Evolutionary conservation across 2,329 filamentous ascomycete genomes (phyloP).

Genomic region (Mycogone perniciosa): DNA sequence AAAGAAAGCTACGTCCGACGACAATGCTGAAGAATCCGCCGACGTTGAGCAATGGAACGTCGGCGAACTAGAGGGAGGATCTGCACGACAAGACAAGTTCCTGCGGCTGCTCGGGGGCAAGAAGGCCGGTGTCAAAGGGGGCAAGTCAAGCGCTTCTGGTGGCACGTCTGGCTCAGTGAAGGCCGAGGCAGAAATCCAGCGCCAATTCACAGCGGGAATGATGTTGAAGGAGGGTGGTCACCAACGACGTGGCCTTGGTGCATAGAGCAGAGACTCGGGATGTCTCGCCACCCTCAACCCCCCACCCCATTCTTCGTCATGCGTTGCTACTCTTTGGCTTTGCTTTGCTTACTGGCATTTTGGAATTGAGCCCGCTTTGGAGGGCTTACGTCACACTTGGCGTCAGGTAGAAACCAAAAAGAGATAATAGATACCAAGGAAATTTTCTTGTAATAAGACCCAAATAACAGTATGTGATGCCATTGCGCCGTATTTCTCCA

Average conservation of each 20-base stretch:
- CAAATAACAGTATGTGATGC: constrained; percentile 12
- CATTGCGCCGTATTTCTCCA: constrained; percentile 24
- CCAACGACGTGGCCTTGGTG: constrained; percentile 47
- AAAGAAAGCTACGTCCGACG: constrained; percentile 20
- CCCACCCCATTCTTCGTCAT: neutral
- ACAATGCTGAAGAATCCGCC: constrained; percentile 16
- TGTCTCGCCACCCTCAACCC: too few relatives aligned
- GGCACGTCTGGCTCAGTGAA: constrained; percentile 30
- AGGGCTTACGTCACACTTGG: constrained; percentile 16
- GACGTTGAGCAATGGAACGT: constrained; percentile 47
- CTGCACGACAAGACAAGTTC: constrained; percentile 49
- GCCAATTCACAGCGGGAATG: constrained; percentile 52
- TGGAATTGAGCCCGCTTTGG: constrained; percentile 8
- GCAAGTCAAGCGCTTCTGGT: constrained; percentile 17
- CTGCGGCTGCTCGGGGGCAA: constrained; percentile 49
- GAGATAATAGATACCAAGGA: constrained; percentile 15
- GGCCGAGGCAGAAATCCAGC: constrained; percentile 48
- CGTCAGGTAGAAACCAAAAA: constrained; percentile 22
- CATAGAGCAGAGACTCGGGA: constrained; percentile 23
- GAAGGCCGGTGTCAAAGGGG: constrained; percentile 32
- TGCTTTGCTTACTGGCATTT: constrained; percentile 4
- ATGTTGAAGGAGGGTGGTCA: constrained; percentile 48
- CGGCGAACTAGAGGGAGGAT: constrained; percentile 43
- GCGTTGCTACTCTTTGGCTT: constrained; percentile 8
- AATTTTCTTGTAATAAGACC: constrained; percentile 5